phyloP scores from a whole-genome alignment of 139 green algal genomes.

The Chlorella sp. region DNA sequence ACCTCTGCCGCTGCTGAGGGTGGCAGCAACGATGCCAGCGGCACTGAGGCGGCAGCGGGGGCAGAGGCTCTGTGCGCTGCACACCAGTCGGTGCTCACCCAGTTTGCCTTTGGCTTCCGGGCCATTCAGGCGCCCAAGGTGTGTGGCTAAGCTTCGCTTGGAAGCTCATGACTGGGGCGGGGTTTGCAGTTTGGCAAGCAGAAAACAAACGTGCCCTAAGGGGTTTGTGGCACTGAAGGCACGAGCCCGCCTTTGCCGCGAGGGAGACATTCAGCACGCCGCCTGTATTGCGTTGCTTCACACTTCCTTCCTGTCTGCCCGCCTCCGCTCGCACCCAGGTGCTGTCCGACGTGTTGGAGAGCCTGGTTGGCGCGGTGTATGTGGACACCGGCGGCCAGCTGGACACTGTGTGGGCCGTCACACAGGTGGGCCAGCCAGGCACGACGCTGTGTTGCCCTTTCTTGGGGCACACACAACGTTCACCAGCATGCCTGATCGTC shows the following conservation, averaged over 20 bases:
- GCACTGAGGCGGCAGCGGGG: neutral
- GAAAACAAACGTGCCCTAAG: no score
- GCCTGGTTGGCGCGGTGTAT: slow-evolving; percentile 59
- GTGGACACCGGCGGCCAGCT: slow-evolving; percentile 49
- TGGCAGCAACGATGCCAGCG: no score
- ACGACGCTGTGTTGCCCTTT: no score
- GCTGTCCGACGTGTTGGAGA: slow-evolving; percentile 63
- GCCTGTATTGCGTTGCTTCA: neutral
- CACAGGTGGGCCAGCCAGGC: neutral
- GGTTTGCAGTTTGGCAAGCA: no score
- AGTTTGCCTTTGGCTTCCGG: slow-evolving; percentile 26
- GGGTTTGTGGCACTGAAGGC: no score
- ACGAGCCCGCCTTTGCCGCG: no score
- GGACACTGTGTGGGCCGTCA: slow-evolving; percentile 33
- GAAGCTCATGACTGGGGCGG: no score
- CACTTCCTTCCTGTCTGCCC: neutral
- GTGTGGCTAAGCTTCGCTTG: neutral
- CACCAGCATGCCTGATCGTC: no score
- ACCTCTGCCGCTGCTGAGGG: no score
- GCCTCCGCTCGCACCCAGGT: slow-evolving; percentile 43
- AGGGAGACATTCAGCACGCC: no score
- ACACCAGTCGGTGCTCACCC: neutral
- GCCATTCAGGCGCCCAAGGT: slow-evolving; percentile 31
- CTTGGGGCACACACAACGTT: no score
- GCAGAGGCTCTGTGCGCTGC: neutral